Evolutionary conservation across 2,329 filamentous ascomycete genomes (phyloP), one percentile per base, ranked within the genome.

Genomic region (Penicillium hesseltinei): DNA sequence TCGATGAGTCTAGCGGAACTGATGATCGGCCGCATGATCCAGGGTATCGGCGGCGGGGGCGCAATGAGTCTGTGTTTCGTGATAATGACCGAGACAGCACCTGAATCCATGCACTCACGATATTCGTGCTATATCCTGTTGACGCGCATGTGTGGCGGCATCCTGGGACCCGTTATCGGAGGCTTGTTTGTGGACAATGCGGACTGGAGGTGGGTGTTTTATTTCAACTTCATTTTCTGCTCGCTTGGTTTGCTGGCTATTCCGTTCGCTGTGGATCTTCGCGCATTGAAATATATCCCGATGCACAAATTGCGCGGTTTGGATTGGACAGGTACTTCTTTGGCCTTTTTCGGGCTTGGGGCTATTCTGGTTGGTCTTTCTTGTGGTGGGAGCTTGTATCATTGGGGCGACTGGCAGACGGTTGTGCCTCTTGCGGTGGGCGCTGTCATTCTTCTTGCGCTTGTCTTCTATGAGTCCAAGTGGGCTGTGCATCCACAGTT

Each of bases 21-120:
- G 48, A 69, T 80, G 10, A 66, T 75, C 19, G 79, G 78, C 15
- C 73, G 79, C 21, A 66, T 73, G 17, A 62, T 81, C 4, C 79
- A 81, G 61, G 79, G 79, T 1, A 67, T 79, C 10, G 79, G 79
- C 11, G 78, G 78, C 21, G 78, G 79, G 2, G 79, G 78, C 0
- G 73, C 78, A 5, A 73, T 75, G 55, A 70, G 71, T 0, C 63
- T 80, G 2, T 77, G 77, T 31, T 71, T 77, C 25, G 65, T 80
- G 42, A 67, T 80, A 25, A 68, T 80, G 54, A 70, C 73, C 0
- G 78, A 80, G 40, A 68, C 78, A 1, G 71, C 78, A 4, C 71
- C 73, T 1, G 58, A 71, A 27, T 62, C 65, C 3, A 66, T 73
- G 8, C 71, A 72, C 1, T 66, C 70, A 5, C 66, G 69, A 44